These are phyloP conservation scores for Rhodotorula sp. DNA, from an alignment of 1,284 basidiomycete genomes.

Conservation along the genomic window DNA sequence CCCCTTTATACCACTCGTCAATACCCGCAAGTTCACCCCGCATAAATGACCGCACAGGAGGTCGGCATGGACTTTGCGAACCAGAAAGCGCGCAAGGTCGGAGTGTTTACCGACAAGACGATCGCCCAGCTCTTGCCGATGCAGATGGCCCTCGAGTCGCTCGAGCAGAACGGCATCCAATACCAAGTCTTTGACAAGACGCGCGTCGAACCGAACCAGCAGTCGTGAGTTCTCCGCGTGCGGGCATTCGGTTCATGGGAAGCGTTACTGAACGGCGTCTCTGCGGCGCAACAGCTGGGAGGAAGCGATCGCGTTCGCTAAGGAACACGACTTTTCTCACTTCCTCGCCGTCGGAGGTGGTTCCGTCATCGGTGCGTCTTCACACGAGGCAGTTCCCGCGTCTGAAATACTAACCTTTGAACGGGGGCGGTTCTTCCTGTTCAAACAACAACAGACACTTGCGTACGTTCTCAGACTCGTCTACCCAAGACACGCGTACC, in stretches of 20 bases:
- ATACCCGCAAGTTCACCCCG: background rate
- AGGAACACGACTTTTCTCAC: conserved; percentile 82
- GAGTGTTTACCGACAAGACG: conserved; percentile 87
- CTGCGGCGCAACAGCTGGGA: conserved; percentile 60
- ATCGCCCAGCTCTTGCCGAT: conserved; percentile 74
- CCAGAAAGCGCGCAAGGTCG: conserved; percentile 82
- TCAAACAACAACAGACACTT: conserved; percentile 14
- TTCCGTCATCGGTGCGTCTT: conserved; percentile 68
- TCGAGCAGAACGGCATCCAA: conserved; percentile 66
- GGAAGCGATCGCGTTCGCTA: conserved; percentile 82
- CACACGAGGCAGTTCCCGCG: too few species aligned
- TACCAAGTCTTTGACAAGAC: conserved; percentile 77
- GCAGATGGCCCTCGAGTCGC: conserved; percentile 67
- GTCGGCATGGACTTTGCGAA: conserved; percentile 93
- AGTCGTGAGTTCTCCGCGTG: conserved; percentile 50
- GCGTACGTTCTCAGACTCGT: conserved; percentile 5
- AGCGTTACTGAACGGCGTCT: background rate
- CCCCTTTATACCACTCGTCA: background rate
- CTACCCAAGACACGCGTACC: too few species aligned
- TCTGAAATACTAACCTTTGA: background rate
- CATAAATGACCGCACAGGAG: conserved; percentile 54
- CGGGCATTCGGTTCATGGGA: background rate
- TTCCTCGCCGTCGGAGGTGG: conserved; percentile 79
- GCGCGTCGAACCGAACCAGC: conserved; percentile 87
- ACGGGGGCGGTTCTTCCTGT: background rate